Conservation (phyloP, 805 yeast species). For the Pichia exigua region DNA sequence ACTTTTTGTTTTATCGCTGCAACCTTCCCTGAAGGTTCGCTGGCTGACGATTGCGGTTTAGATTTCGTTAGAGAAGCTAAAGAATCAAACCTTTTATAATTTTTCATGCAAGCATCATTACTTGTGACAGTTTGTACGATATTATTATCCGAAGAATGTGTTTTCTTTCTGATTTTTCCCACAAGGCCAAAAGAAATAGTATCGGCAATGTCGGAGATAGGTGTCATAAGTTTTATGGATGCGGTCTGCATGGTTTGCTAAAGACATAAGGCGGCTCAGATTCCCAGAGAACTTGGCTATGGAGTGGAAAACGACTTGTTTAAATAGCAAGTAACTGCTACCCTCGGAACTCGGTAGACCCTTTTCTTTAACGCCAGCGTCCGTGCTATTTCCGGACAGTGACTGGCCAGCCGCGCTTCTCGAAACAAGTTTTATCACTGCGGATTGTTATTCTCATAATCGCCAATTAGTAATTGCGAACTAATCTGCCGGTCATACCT, state of each 20-base stretch:
- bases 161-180: slow-evolving; percentile 11
- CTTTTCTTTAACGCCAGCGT: neutral
- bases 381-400: neutral
- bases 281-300: neutral
- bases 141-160: slow-evolving; percentile 2
- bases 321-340: neutral
- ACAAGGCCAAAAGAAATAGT: slow-evolving; percentile 14
- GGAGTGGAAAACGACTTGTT: neutral
- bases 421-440: too few species aligned
- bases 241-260: neutral
- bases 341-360: neutral
- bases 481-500: too few species aligned
- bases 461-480: too few species aligned
- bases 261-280: neutral
- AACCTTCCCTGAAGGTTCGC: neutral
- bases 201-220: slow-evolving; percentile 12
- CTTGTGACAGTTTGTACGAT: slow-evolving; percentile 2
- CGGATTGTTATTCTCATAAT: too few species aligned
- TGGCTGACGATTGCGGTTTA: neutral
- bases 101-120: neutral
- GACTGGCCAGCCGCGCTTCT: too few species aligned
- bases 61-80: neutral
- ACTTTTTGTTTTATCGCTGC: neutral
- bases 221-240: neutral
- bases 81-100: neutral